phyloP scores from a whole-genome alignment of 257 asterid genomes.

The Penstemon eatonii region DNA sequence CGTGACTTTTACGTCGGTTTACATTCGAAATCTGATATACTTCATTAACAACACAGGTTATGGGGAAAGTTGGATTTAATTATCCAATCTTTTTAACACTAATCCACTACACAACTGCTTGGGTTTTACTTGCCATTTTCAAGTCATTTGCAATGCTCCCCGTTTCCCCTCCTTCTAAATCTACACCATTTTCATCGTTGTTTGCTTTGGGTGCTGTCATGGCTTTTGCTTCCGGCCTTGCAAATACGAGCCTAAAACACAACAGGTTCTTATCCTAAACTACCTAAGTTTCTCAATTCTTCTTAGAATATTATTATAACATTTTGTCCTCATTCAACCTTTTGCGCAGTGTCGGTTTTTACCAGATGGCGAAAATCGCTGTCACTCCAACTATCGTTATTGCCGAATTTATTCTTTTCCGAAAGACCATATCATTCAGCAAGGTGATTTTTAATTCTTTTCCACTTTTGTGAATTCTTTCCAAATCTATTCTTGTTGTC shows the following conservation, averaged over 20 bases:
- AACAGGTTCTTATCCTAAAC: constrained; percentile 54
- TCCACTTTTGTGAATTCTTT: too few species aligned
- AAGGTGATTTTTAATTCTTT: constrained; percentile 39
- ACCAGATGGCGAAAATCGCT: constrained; percentile 94
- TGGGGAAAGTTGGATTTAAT: constrained; percentile 89
- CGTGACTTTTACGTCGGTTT: neutral
- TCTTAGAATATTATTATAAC: neutral
- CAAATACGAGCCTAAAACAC: constrained; percentile 73
- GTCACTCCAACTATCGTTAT: constrained; percentile 87
- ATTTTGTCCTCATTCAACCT: constrained; percentile 35
- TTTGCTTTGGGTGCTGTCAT: constrained; percentile 81
- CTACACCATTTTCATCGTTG: constrained; percentile 75
- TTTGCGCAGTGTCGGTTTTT: constrained; percentile 79
- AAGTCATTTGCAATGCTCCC: constrained; percentile 68
- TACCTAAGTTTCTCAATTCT: neutral
- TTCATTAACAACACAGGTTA: constrained; percentile 47
- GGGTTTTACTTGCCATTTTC: constrained; percentile 75
- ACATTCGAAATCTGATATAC: neutral
- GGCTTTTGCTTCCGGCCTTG: constrained; percentile 91
- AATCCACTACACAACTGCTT: constrained; percentile 71
- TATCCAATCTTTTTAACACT: constrained; percentile 82
- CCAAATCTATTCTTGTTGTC: too few species aligned
- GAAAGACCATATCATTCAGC: constrained; percentile 49
- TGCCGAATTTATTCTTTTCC: constrained; percentile 68
- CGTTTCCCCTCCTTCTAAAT: constrained; percentile 64